These are phyloP conservation scores for Penicillium sp. DNA, from an alignment of 2,329 filamentous ascomycete genomes.

Conservation along the genomic window DNA sequence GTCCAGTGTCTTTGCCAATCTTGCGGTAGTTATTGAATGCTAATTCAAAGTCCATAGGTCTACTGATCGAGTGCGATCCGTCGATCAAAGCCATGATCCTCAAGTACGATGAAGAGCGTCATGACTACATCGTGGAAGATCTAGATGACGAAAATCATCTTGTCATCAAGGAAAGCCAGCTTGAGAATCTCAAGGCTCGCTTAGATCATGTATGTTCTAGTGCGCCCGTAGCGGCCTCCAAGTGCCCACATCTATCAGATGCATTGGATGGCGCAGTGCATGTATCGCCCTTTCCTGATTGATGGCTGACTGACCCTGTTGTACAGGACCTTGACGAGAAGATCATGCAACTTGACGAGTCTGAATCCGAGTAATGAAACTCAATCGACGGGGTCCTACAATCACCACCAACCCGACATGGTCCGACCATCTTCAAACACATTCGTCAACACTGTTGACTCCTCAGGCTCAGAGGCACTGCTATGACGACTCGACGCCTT, in stretches of 20 bases:
- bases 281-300: too few relatives aligned
- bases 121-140: slow-evolving; percentile 46
- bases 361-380: slow-evolving; percentile 36
- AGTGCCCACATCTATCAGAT: too few relatives aligned
- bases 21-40: too few relatives aligned
- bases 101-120: slow-evolving; percentile 43
- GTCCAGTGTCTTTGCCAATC: too few relatives aligned
- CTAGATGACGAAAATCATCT: slow-evolving; percentile 42
- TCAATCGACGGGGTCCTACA: not conserved
- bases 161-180: slow-evolving; percentile 43
- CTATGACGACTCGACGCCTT: too few relatives aligned
- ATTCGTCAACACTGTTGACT: not conserved
- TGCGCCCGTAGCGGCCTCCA: not conserved
- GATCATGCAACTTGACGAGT: slow-evolving; percentile 43
- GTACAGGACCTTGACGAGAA: slow-evolving; percentile 44
- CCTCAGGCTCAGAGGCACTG: too few relatives aligned
- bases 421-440: not conserved
- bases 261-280: too few relatives aligned
- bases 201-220: slow-evolving; percentile 34
- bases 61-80: slow-evolving; percentile 44
- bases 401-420: too few relatives aligned
- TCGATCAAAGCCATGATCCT: slow-evolving; percentile 46
- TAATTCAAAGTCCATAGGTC: slow-evolving; percentile 24
- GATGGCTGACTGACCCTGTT: too few relatives aligned
- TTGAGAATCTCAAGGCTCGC: slow-evolving; percentile 38